A percentile compares a stretch with the other conserved stretches of the same genome.
Conservation (phyloP, 441 rosid genomes). For the Arabidopsis hybrid region DNA sequence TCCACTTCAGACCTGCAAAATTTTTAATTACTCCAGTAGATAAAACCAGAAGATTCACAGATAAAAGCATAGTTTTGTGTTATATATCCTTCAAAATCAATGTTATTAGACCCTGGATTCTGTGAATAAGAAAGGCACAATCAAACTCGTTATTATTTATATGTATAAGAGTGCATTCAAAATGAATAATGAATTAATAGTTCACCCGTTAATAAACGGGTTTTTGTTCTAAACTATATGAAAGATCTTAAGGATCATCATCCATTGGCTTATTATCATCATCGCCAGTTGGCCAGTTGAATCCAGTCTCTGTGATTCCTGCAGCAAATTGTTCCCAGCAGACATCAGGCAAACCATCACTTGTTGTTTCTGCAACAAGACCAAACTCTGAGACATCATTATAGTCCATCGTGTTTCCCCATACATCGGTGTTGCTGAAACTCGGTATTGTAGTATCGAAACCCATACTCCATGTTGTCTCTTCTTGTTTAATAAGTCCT, state of each 20-base stretch:
- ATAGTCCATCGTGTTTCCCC: slow-evolving; percentile 57
- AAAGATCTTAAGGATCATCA: slow-evolving; percentile 33
- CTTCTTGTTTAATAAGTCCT: slow-evolving; percentile 59
- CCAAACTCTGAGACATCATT: slow-evolving; percentile 60
- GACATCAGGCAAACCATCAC: slow-evolving; percentile 60
- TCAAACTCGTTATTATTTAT: slow-evolving; percentile 34
- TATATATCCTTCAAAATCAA: slow-evolving; percentile 14
- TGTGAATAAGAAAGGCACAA: slow-evolving; percentile 15
- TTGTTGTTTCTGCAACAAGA: slow-evolving; percentile 41
- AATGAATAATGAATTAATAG: slow-evolving; percentile 36
- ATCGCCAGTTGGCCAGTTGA: slow-evolving; percentile 53
- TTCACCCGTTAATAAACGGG: slow-evolving; percentile 32
- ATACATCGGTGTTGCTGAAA: slow-evolving; percentile 54
- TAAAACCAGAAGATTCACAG: slow-evolving; percentile 1
- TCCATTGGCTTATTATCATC: slow-evolving; percentile 22
- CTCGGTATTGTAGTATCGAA: slow-evolving; percentile 55
- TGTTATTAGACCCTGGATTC: slow-evolving; percentile 10
- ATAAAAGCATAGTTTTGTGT: not conserved
- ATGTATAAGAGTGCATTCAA: slow-evolving; percentile 22
- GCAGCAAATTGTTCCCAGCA: slow-evolving; percentile 65
- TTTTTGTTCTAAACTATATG: slow-evolving; percentile 19
- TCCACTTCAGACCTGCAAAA: slow-evolving; percentile 24
- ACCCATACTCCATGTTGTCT: slow-evolving; percentile 64
- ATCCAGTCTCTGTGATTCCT: slow-evolving; percentile 53
- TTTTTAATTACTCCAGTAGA: slow-evolving; percentile 11